Conservation (phyloP, 2,329 filamentous ascomycete genomes). For the Penicillium crustosum region DNA sequence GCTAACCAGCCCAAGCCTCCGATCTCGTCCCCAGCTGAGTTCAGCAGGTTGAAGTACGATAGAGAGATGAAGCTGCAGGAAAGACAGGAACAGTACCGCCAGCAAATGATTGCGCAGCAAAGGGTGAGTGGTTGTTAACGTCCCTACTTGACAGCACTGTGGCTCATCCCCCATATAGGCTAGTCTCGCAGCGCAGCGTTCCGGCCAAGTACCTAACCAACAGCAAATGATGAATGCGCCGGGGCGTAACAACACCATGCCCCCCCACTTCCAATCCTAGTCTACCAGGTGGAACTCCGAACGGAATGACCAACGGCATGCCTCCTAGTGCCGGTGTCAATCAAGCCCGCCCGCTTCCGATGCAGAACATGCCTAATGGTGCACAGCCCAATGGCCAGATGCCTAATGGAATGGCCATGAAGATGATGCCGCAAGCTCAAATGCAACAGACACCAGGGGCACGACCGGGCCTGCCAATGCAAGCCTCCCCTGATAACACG, state of each 20-base stretch:
- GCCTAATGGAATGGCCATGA: conserved; percentile 59
- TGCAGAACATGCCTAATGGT: conserved; percentile 45
- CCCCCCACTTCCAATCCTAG: conserved; percentile 35
- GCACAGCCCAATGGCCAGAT: conserved; percentile 50
- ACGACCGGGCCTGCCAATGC: conserved; percentile 49
- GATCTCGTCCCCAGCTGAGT: conserved; percentile 79
- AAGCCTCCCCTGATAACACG: conserved; percentile 54
- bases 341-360: conserved; percentile 41
- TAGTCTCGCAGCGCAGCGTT: conserved; percentile 45
- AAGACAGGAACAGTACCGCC: conserved; percentile 59
- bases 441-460: conserved; percentile 51
- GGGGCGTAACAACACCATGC: conserved; percentile 43
- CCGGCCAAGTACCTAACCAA: conserved; percentile 44
- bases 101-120: conserved; percentile 60
- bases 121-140: conserved; percentile 40
- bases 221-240: conserved; percentile 38
- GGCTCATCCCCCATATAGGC: conserved; percentile 30
- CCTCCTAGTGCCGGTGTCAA: conserved; percentile 37
- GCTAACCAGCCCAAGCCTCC: conserved; percentile 57
- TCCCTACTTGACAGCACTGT: conserved; percentile 7
- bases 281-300: conserved; percentile 41
- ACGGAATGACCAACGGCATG: conserved; percentile 51
- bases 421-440: conserved; percentile 55
- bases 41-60: conserved; percentile 85
- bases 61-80: conserved; percentile 69